Percentiles rank a stretch among this genome's conserved stretches.
Conservation (phyloP, 169 alveolate species). For the Neospora caninum region DNA sequence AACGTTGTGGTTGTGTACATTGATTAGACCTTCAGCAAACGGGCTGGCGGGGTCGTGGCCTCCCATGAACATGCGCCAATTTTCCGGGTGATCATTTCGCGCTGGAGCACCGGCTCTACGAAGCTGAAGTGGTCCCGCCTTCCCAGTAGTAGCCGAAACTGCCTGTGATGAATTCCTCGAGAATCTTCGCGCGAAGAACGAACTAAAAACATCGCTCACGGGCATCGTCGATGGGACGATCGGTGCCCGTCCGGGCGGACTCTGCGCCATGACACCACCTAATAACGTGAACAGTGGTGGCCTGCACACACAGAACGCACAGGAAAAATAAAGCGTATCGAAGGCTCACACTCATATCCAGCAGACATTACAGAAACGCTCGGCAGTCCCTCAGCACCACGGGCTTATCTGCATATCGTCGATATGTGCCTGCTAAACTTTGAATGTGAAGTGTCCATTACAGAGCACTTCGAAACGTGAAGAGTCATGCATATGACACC, state of each 20-base stretch:
- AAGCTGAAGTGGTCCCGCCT: neutral
- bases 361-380: too few species aligned
- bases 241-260: neutral
- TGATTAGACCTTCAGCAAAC: slow-evolving; percentile 83
- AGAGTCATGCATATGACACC: too few species aligned
- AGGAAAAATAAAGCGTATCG: too few species aligned
- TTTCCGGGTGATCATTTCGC: slow-evolving; percentile 80
- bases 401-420: too few species aligned
- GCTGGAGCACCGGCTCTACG: slow-evolving; percentile 24
- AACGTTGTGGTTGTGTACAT: slow-evolving; percentile 87
- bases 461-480: too few species aligned
- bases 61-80: slow-evolving; percentile 84
- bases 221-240: neutral
- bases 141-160: neutral
- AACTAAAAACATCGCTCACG: neutral
- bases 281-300: neutral
- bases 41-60: slow-evolving; percentile 89
- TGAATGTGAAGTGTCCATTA: too few species aligned
- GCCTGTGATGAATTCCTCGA: neutral
- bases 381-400: too few species aligned
- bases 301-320: neutral
- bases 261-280: slow-evolving; percentile 2
- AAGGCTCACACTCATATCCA: too few species aligned
- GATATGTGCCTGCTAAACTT: too few species aligned
- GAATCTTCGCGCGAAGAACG: slow-evolving; percentile 22